Evolutionary conservation across 768 basidiomycete genomes (phyloP).

Genomic region (Amylocystis lapponica): DNA sequence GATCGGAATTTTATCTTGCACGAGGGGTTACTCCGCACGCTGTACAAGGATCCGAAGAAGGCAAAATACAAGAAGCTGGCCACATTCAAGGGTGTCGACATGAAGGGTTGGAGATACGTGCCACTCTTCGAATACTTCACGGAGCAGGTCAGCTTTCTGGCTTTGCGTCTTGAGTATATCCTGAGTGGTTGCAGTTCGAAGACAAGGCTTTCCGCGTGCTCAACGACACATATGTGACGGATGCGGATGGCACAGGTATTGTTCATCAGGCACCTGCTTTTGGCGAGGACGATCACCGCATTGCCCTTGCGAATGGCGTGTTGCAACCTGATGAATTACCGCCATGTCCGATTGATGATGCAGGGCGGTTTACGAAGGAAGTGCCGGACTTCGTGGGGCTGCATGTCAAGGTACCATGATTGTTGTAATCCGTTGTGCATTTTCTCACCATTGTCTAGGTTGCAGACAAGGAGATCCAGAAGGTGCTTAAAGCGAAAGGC

Average conservation of each 20-base stretch:
- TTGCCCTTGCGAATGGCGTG: slow-evolving; percentile 80
- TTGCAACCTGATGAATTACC: slow-evolving; percentile 88
- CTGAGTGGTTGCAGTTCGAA: slow-evolving; percentile 56
- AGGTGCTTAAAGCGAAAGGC: slow-evolving; percentile 79
- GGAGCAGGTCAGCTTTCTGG: slow-evolving; percentile 60
- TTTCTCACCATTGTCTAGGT: slow-evolving; percentile 38
- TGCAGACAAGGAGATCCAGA: slow-evolving; percentile 93
- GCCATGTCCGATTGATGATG: slow-evolving; percentile 92
- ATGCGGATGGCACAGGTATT: slow-evolving; percentile 91
- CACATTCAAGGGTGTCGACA: slow-evolving; percentile 82
- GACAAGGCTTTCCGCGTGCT: slow-evolving; percentile 89
- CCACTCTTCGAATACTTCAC: slow-evolving; percentile 97
- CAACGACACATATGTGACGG: slow-evolving; percentile 89
- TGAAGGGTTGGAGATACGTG: slow-evolving; percentile 94
- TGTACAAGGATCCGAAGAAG: slow-evolving; percentile 97
- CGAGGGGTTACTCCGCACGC: slow-evolving; percentile 76
- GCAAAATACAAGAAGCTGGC: slow-evolving; percentile 92
- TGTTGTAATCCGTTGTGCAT: background rate
- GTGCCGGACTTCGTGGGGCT: slow-evolving; percentile 87
- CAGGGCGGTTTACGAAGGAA: slow-evolving; percentile 79
- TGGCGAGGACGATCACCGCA: slow-evolving; percentile 97
- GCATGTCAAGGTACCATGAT: slow-evolving; percentile 70
- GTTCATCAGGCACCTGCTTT: slow-evolving; percentile 98
- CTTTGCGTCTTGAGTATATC: background rate
- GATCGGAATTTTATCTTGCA: slow-evolving; percentile 89